These are phyloP conservation scores for Pestalotiopsis fici DNA, from an alignment of 2,329 filamentous ascomycete genomes.

Conservation along the genomic window DNA sequence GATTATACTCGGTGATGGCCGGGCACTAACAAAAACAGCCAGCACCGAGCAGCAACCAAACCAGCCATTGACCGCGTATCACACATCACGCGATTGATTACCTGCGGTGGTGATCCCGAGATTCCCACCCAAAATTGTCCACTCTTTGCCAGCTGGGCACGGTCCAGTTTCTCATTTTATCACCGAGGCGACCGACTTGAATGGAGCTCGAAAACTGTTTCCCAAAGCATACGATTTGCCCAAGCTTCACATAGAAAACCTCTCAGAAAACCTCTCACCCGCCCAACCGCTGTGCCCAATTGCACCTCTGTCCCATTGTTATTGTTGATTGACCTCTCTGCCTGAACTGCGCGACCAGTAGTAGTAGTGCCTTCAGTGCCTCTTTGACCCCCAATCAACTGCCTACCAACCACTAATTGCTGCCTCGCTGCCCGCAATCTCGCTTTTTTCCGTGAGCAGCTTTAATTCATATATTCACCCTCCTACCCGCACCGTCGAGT, in stretches of 20 bases:
- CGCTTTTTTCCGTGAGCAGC: not conserved
- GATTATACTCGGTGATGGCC: not conserved
- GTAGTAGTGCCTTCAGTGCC: not conserved
- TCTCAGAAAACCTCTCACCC: conserved; percentile 5
- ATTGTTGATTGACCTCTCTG: not conserved
- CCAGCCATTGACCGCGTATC: not conserved
- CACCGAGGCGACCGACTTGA: conserved; percentile 7
- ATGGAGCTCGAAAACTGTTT: conserved; percentile 7
- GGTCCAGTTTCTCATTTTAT: conserved; percentile 9
- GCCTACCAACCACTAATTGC: not conserved
- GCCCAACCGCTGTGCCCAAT: not conserved
- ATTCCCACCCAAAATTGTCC: not conserved
- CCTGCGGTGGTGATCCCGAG: not conserved
- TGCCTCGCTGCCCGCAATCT: not conserved
- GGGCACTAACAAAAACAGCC: not conserved
- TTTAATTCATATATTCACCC: not conserved
- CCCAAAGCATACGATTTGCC: not conserved
- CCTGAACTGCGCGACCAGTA: not conserved
- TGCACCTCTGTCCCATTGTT: not conserved
- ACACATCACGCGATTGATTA: not conserved
- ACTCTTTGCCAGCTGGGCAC: not conserved
- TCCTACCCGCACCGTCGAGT: not conserved
- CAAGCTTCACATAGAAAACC: conserved; percentile 5
- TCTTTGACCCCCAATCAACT: not conserved
- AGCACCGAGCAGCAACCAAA: not conserved